Base-by-base conservation (phyloP, 495 filamentous ascomycete species). In the Xanthoparmelia taractica region DNA sequence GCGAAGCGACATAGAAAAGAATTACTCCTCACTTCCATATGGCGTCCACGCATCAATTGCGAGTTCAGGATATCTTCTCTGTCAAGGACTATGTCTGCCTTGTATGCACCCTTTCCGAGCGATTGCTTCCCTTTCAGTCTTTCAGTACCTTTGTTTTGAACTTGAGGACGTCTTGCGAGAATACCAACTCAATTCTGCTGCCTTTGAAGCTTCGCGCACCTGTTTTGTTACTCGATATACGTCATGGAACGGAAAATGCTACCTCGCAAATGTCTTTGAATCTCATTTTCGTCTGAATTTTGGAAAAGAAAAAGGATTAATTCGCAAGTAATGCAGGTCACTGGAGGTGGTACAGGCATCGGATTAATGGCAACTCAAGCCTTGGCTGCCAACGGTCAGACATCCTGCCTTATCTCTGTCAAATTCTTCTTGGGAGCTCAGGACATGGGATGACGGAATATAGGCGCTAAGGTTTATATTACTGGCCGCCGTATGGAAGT, bases 41-140 rank as follows among this genome's bases (percentile, higher is more conserved):
- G 80, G 74, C 78, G 47, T 73, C 77, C 57, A 78, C 75, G 60
- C 65, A 74, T 38, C 72, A 81, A 61, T 75, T 86, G 61, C 74
- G 78, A 64, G 76, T 78, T 54, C 71, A 78, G 58, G 78, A 80
- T 54, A 79, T 87, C 45, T 89, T 89, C 73, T 76, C 79, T 45
- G 78, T 85, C 48, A 80, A 83, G 64, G 84, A 78, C 62, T 80
- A 81, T 68, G 84, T 87, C 25, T 85, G 83, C 58, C 78, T 88
- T 8, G 76, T 86, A 54, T 34, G 50, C 50, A 33, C 27, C 29
- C 50, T 54, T 54, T 33, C 7, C 27, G 29, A 33, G 29, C 50
- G 15, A 33, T n/a, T 54, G 29, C 5, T 20, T 20, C 29, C 50
- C 15, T 34, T 20, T 54, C 29, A 20, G 8, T 33, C 15, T 34